A percentile compares a stretch with the other conserved stretches of the same genome.
These are phyloP conservation scores for Blumeria hordei DNA, from an alignment of 2,329 filamentous ascomycete genomes.

Conservation along the genomic window DNA sequence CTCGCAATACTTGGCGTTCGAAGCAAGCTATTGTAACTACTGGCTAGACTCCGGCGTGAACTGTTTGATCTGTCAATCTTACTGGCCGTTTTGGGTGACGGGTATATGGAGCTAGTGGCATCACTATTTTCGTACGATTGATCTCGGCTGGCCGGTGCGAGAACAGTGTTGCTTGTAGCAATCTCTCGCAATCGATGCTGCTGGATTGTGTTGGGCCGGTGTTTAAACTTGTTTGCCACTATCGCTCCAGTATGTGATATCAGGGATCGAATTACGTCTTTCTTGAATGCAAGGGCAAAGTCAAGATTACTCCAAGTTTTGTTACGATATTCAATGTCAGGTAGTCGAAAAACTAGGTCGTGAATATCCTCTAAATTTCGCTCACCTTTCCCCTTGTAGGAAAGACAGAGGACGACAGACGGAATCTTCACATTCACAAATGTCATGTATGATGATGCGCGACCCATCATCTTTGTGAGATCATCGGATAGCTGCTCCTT, in stretches of 20 bases:
- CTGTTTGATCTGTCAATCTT: slow-evolving; percentile 11
- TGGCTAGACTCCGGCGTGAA: slow-evolving; percentile 13
- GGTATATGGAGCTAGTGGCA: neutral
- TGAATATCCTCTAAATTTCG: slow-evolving; percentile 94
- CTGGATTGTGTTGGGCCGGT: slow-evolving; percentile 59
- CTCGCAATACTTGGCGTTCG: slow-evolving; percentile 11
- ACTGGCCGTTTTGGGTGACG: slow-evolving; percentile 4
- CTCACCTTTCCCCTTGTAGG: slow-evolving; percentile 87
- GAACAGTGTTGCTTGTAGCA: slow-evolving; percentile 33
- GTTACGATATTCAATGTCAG: slow-evolving; percentile 85
- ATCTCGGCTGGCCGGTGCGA: slow-evolving; percentile 12
- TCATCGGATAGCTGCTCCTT: slow-evolving; percentile 52
- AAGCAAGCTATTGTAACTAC: slow-evolving; percentile 7
- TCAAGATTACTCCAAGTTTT: slow-evolving; percentile 99
- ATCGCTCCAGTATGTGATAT: slow-evolving; percentile 93
- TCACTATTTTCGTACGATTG: slow-evolving; percentile 2
- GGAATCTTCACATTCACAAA: slow-evolving; percentile 87
- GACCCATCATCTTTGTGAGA: slow-evolving; percentile 83
- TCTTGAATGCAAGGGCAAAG: slow-evolving; percentile 75
- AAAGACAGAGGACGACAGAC: slow-evolving; percentile 82
- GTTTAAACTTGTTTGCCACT: slow-evolving; percentile 90
- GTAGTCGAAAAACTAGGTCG: slow-evolving; percentile 89
- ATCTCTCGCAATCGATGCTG: slow-evolving; percentile 60
- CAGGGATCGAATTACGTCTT: slow-evolving; percentile 76
- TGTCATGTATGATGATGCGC: slow-evolving; percentile 93